Base-by-base conservation (phyloP, 1,284 basidiomycete species). In the Omphalotus olearius region DNA sequence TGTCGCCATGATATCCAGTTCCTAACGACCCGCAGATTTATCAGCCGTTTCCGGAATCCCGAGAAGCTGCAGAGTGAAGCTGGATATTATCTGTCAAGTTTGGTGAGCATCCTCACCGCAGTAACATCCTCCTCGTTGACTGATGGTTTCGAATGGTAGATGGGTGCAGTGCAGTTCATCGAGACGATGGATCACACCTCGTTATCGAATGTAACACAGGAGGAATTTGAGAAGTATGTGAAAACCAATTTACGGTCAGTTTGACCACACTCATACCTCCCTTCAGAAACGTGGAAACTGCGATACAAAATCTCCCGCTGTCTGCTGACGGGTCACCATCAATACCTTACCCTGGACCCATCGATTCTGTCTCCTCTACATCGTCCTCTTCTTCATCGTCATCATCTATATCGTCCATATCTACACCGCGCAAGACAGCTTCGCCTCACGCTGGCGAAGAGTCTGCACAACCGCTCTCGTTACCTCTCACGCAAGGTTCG, bases 181-280 rank as follows among this genome's bases (percentile, higher is more conserved):
- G 93, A 98, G 70, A 91, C 91, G 0, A 94, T 99, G 91, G 97
- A 98, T 66, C 91, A 95, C 57, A 88, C 92, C 0, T 90, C 90
- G 6, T 72, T 99, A 39, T 96, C 93, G 11, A 88, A 91, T 62
- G 96, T 98, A 57, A 86, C 90, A 0, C 91, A 95, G 66, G 87
- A 89, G 47, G 92, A 98, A 59, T 98, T 99, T 56, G 95, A 98
- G 66, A 75, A 66, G 79, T 91, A 66, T 50, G 79, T 68, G 25
- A 40, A n/a, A 13, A 6, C 35, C 23, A 16, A 11, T 44, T 13
- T 3, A 42, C 17, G 48, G 56, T 26, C 55, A 25, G 13, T 13
- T 33, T 33, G 13, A 33, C 30, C 7, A 9, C 7, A 17, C 37
- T 30, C 17, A 53, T 18, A 37, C 35, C 36, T 43, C 14, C 43